Evolutionary conservation across 306 rosid species (phyloP).

Genomic region (Senna tora): DNA sequence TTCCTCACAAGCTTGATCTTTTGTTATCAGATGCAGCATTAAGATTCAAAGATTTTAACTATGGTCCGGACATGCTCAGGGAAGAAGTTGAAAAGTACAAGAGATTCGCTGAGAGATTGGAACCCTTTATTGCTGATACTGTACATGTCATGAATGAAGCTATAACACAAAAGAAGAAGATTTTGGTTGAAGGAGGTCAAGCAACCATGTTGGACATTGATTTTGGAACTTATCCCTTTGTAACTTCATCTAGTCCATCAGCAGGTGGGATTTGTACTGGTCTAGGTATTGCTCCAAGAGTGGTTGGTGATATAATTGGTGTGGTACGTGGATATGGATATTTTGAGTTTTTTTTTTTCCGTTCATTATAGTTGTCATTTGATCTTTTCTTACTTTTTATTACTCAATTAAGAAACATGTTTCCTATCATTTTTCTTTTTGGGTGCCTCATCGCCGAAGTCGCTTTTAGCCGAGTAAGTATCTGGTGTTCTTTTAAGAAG

Average conservation of each 20-base stretch:
- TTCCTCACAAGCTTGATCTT: conserved; percentile 86
- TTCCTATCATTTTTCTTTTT: conserved; percentile 1
- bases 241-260: conserved; percentile 96
- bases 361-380: not conserved
- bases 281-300: conserved; percentile 93
- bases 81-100: conserved; percentile 92
- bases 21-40: conserved; percentile 74
- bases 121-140: conserved; percentile 85
- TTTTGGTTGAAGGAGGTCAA: conserved; percentile 97
- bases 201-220: conserved; percentile 97
- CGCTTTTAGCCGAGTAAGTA: conserved; percentile 7
- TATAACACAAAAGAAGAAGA: conserved; percentile 72
- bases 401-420: not conserved
- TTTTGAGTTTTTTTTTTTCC: conserved; percentile 3
- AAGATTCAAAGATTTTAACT: conserved; percentile 81
- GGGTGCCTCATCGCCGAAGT: not conserved
- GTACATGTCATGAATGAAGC: conserved; percentile 85
- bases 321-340: conserved; percentile 65
- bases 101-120: conserved; percentile 93
- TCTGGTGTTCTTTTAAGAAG: not conserved
- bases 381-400: conserved; percentile 7
- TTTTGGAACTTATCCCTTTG: conserved; percentile 97
- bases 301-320: conserved; percentile 86
- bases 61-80: conserved; percentile 71
- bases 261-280: conserved; percentile 98